Conservation (phyloP, 2,329 filamentous ascomycete species). For the Mollisiaceae sp. region DNA sequence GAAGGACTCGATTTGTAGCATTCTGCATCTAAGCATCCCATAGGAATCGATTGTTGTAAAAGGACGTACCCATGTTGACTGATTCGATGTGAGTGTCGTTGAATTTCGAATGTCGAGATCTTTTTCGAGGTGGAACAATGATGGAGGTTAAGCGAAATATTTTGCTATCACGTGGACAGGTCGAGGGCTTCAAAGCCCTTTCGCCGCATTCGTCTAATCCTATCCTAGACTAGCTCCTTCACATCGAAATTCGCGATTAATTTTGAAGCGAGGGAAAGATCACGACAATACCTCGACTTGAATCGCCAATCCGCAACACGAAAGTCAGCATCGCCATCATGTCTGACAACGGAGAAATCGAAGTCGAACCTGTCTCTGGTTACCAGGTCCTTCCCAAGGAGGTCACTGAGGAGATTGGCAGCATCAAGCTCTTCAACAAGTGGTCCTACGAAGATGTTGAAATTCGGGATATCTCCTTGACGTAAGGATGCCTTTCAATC, state of each 20-base stretch:
- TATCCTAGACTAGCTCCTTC: conserved; percentile 1
- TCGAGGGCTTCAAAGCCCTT: conserved; percentile 7
- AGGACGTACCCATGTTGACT: conserved; percentile 31
- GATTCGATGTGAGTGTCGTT: conserved; percentile 27
- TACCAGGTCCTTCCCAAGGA: conserved; percentile 92
- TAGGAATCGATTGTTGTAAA: neutral
- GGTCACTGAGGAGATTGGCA: conserved; percentile 85
- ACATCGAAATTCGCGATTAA: conserved; percentile 8
- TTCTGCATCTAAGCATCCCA: neutral
- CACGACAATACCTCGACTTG: conserved; percentile 22
- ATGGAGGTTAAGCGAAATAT: neutral
- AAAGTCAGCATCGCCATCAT: conserved; percentile 62
- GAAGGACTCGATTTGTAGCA: neutral
- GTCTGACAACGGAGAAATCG: conserved; percentile 95
- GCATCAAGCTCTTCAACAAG: conserved; percentile 97
- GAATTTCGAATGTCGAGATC: conserved; percentile 20
- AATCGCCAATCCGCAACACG: conserved; percentile 24
- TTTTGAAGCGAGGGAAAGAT: neutral
- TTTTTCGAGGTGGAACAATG: conserved; percentile 4
- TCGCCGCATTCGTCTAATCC: neutral
- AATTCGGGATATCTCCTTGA: conserved; percentile 99
- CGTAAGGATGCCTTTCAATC: conserved; percentile 68
- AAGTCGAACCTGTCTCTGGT: conserved; percentile 79
- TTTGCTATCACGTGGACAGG: neutral
- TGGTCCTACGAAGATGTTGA: conserved; percentile 99